Percentiles rank a stretch among this genome's conserved stretches.
These are phyloP conservation scores for Eimeria nieschulzi DNA, from an alignment of 169 alveolate genomes.

Conservation along the genomic window DNA sequence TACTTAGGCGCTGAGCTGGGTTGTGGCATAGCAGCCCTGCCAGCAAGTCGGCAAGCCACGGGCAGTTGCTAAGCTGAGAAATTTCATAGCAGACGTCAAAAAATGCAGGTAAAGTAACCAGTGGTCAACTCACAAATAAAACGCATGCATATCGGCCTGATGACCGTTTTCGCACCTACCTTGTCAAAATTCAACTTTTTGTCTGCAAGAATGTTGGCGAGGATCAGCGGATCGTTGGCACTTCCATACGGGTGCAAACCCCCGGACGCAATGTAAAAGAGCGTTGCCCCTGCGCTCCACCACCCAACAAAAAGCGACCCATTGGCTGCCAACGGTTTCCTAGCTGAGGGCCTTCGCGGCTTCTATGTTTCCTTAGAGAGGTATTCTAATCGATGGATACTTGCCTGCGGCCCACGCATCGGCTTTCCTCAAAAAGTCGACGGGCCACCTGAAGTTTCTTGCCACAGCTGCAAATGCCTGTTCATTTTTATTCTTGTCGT, in stretches of 20 bases:
- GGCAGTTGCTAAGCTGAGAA: conserved; percentile 37
- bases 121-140: not conserved
- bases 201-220: conserved; percentile 42
- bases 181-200: conserved; percentile 44
- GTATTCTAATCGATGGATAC: not conserved
- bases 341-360: not conserved
- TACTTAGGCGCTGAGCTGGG: conserved; percentile 20
- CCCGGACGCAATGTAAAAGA: conserved; percentile 47
- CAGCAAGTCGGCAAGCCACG: conserved; percentile 29
- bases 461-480: conserved; percentile 8
- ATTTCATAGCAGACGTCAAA: not conserved
- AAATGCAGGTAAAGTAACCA: not conserved
- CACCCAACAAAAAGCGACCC: too few relatives aligned
- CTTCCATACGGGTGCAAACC: conserved; percentile 66
- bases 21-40: conserved; percentile 28
- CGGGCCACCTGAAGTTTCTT: conserved; percentile 10
- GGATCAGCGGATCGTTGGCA: conserved; percentile 7
- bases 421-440: conserved; percentile 16
- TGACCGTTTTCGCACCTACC: conserved; percentile 8
- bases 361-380: not conserved
- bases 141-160: not conserved
- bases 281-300: conserved; percentile 35
- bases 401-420: conserved; percentile 64
- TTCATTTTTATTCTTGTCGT: not conserved
- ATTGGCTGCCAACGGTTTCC: not conserved